Evolutionary conservation across 768 basidiomycete genomes (phyloP).

Genomic region (Termitomyces heimii): DNA sequence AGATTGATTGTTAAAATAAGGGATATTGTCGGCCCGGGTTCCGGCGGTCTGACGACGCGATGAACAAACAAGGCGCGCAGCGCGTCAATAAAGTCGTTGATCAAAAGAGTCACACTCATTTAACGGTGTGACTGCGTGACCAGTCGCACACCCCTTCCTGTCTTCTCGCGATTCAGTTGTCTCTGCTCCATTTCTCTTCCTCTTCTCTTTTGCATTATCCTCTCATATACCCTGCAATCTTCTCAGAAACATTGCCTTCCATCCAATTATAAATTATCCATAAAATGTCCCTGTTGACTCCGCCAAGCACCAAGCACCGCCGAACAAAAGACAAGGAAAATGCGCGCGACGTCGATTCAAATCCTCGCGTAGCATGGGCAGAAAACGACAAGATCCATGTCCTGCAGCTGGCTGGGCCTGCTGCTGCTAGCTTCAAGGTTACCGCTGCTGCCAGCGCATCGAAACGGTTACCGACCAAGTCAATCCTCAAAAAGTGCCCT

Average conservation of each 20-base stretch:
- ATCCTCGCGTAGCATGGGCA: conserved; percentile 44
- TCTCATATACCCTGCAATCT: conserved; percentile 9
- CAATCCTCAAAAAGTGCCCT: conserved; percentile 61
- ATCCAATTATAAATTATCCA: conserved; percentile 5
- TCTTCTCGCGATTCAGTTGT: conserved; percentile 7
- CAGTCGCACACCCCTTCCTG: conserved; percentile 10
- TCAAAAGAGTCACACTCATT: conserved; percentile 24
- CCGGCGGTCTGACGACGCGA: background rate
- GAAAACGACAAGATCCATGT: conserved; percentile 43
- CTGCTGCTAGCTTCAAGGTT: conserved; percentile 16
- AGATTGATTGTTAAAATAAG: no score
- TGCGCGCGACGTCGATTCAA: conserved; percentile 23
- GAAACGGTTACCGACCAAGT: conserved; percentile 45
- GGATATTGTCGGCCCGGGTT: background rate
- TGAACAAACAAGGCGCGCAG: conserved; percentile 22
- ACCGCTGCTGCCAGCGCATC: conserved; percentile 28
- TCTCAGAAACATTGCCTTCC: background rate
- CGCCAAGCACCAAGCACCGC: conserved; percentile 52
- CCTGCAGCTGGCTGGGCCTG: conserved; percentile 22
- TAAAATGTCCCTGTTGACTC: conserved; percentile 50
- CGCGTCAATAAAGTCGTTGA: conserved; percentile 35
- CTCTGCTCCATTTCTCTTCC: conserved; percentile 7
- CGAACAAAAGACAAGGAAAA: conserved; percentile 46
- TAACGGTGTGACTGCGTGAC: conserved; percentile 15
- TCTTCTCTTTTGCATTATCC: conserved; percentile 10